Conservation (phyloP, 2,329 filamentous ascomycete species). For the Beauveria sp. region DNA sequence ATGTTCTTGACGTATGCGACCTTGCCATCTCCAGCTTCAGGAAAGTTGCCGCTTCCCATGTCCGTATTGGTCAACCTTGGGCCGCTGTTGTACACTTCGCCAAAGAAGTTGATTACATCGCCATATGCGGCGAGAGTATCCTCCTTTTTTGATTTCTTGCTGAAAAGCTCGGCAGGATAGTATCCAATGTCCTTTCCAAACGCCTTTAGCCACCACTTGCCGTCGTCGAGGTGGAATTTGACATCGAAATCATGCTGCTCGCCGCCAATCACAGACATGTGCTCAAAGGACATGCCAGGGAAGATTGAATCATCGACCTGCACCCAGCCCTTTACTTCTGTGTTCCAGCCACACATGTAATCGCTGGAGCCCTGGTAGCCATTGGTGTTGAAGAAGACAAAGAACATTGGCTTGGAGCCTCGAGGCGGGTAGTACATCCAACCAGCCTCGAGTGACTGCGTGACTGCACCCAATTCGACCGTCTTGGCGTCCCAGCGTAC, state of each 20-base stretch:
- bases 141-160: not conserved
- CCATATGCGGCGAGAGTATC: conserved; percentile 13
- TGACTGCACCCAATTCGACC: conserved; percentile 7
- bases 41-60: conserved; percentile 19
- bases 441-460: conserved; percentile 17
- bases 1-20: conserved; percentile 16
- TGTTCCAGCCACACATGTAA: conserved; percentile 16
- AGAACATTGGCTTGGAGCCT: conserved; percentile 13
- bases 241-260: conserved; percentile 14
- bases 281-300: conserved; percentile 14
- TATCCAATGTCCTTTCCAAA: conserved; percentile 15
- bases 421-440: conserved; percentile 17
- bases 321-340: conserved; percentile 16
- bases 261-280: conserved; percentile 14
- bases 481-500: conserved; percentile 12
- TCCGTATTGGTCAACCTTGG: conserved; percentile 14
- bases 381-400: conserved; percentile 17
- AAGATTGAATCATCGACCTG: conserved; percentile 15
- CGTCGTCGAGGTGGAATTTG: conserved; percentile 11
- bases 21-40: conserved; percentile 13
- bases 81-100: conserved; percentile 18
- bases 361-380: conserved; percentile 14
- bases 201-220: conserved; percentile 17
- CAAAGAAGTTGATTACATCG: conserved; percentile 15
- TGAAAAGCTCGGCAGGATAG: conserved; percentile 16